Base-by-base conservation (phyloP, 2,329 filamentous ascomycete species). In the Simplicillium aogashimaense region DNA sequence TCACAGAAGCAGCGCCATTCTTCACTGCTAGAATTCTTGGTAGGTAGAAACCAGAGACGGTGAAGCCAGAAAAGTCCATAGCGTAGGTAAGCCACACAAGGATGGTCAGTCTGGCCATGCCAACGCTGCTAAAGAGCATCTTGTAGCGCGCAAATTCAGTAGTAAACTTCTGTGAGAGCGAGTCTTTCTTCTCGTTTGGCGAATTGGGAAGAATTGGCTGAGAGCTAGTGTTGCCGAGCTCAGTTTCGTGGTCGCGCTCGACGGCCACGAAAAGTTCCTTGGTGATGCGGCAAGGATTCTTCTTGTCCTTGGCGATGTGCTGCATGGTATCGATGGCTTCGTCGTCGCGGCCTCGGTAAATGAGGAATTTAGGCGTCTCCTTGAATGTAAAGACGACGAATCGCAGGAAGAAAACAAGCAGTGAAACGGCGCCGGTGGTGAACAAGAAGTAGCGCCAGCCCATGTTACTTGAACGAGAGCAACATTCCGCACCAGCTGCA, bases 391-490 rank as follows among this genome's bases (percentile, higher is more conserved):
- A 78, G 44, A 69, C 60, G 7, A 69, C 53, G 45, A 74, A 76
- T n/a, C 75, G 72, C 12, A 69, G 47, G 28, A 70, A 45, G 43
- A 76, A 78, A 59, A 77, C 71, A 34, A 70, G 45, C 41, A 78
- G 59, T 0, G 74, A 67, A 10, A 77, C 59, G 1, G 63, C 68
- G 7, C 74, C 75, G 56, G 78, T 69, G 7, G 63, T 58, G 40
- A 75, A 65, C 47, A 76, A 55, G 33, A 73, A 71, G 49, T 77
- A 78, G 31, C 75, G 56, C 75, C 75, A 79, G 2, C 75, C 76
- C 64, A 74, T 72, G 45, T 79, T 78, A 38, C 66, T 53, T 18
- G 49, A 29, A 35, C 50, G 53, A 3, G 54, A 47, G 38, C 60
- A 63, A 45, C 58, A 61, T 13, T 49, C 41, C 31, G 38, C 43